A percentile compares a stretch with the other conserved stretches of the same genome.
These are phyloP conservation scores for Trametes meyenii DNA, from an alignment of 768 basidiomycete genomes.

Conservation along the genomic window DNA sequence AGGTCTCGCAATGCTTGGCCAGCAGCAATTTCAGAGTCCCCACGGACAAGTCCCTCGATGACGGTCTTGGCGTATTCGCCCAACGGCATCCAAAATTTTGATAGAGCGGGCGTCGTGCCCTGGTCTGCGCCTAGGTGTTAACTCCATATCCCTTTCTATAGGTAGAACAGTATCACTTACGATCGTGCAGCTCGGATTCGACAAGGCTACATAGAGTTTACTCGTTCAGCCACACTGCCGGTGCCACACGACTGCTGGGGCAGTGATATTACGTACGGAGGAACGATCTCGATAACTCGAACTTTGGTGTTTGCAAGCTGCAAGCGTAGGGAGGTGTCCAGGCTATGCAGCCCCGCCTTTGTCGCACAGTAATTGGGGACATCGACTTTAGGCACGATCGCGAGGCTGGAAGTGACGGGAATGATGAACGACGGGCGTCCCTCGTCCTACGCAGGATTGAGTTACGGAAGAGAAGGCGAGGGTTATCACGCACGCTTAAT, in stretches of 20 bases:
- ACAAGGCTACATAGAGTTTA: conserved; percentile 43
- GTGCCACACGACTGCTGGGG: background rate
- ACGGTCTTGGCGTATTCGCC: conserved; percentile 46
- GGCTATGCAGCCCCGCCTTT: conserved; percentile 60
- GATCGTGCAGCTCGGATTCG: conserved; percentile 64
- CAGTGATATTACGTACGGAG: conserved; percentile 49
- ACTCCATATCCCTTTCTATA: background rate
- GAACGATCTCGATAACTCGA: conserved; percentile 57
- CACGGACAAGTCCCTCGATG: conserved; percentile 42
- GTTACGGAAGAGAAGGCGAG: background rate
- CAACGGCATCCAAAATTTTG: conserved; percentile 58
- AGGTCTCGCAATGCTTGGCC: conserved; percentile 25
- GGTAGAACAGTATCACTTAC: conserved; percentile 35
- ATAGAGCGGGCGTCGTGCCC: conserved; percentile 49
- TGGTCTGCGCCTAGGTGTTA: conserved; percentile 41
- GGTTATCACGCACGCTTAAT: conserved; percentile 44
- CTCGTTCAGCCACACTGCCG: background rate
- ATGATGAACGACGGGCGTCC: conserved; percentile 51
- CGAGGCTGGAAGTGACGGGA: conserved; percentile 57
- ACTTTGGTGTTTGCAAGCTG: conserved; percentile 54
- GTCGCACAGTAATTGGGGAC: conserved; percentile 57
- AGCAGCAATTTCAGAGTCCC: conserved; percentile 36
- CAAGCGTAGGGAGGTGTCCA: conserved; percentile 47
- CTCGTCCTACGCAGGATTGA: conserved; percentile 38
- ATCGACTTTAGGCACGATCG: conserved; percentile 44